Base-by-base conservation (phyloP, 306 rosid species). In the Trifolium repens region DNA sequence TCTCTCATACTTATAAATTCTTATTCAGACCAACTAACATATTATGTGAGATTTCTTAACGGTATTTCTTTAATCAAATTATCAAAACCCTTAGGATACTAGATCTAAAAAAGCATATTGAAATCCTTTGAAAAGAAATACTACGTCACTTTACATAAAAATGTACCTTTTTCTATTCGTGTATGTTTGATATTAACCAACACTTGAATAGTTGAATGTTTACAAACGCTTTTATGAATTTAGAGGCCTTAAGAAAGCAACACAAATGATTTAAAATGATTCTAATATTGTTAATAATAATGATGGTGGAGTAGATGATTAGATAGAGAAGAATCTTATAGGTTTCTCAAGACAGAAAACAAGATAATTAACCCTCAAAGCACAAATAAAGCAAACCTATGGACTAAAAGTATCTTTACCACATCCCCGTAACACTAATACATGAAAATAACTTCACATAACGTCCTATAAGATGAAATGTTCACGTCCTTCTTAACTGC, bases 301-400 rank as follows among this genome's bases (percentile, higher is more conserved):
- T 13, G 57, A 69, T 17, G 52, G 61, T 68, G 50, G 75, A 30
- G 69, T 77, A 19, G 27, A 69, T 58, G 69, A 68, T 77, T 69
- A 77, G 75, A 58, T 59, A 30, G 40, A 68, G 71, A 69, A 59
- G 76, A 77, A 77, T 69, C 76, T 66, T 30, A 58, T 77, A 76
- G 80, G 49, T 43, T 76, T 16, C 68, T 67, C 4, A 57, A 68
- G 61, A 57, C 1, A 50, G 10, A 69, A 58, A 77, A 17, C 22
- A 67, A 55, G 64, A 30, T 58, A 55, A 55, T 74, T 32, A 63
- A 65, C 49, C 64, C 37, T 55, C 2, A 67, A 58, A 32, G 27
- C 61, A 53, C 44, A 55, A 57, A 77, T 11, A 42, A 58, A 77
- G 75, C 15, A 76, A 30, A 13, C 26, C 74, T 60, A 62, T 30